Conservation (phyloP, 2,329 filamentous ascomycete species). For the Macroventuria anomochaeta region DNA sequence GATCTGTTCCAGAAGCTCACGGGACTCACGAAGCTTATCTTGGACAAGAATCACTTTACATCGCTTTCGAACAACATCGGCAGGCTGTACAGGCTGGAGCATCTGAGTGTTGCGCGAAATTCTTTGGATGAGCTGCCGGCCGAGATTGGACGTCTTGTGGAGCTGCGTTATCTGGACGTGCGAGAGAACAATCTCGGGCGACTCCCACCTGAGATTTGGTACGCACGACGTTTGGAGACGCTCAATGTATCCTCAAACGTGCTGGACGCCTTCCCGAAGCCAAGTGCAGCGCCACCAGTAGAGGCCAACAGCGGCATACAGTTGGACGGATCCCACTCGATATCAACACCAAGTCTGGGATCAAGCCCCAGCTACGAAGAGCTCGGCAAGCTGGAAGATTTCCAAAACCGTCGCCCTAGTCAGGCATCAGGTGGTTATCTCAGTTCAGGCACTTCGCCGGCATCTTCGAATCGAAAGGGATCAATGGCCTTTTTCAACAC, state of each 20-base stretch:
- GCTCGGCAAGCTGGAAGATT: conserved; percentile 69
- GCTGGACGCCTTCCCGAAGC: conserved; percentile 87
- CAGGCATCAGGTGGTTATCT: conserved; percentile 80
- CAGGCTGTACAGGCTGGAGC: conserved; percentile 79
- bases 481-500: conserved; percentile 81
- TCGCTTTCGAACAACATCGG: conserved; percentile 87
- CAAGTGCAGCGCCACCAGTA: conserved; percentile 70
- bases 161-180: conserved; percentile 85
- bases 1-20: conserved; percentile 86
- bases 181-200: conserved; percentile 91
- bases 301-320: conserved; percentile 42
- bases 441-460: conserved; percentile 77
- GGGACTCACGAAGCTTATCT: conserved; percentile 82
- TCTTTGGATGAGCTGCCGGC: conserved; percentile 81
- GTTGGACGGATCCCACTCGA: conserved; percentile 52
- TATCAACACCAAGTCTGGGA: conserved; percentile 51
- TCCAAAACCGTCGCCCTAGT: conserved; percentile 75
- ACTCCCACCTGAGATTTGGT: conserved; percentile 94
- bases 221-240: conserved; percentile 85
- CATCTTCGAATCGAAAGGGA: conserved; percentile 70
- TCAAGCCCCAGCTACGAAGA: conserved; percentile 79
- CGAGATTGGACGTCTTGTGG: conserved; percentile 85
- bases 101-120: conserved; percentile 94
- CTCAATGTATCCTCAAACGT: conserved; percentile 97
- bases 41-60: conserved; percentile 96